A percentile compares a stretch with the other conserved stretches of the same genome.
These are phyloP conservation scores for Euphorbia corollata DNA, from an alignment of 441 rosid genomes.

Conservation along the genomic window DNA sequence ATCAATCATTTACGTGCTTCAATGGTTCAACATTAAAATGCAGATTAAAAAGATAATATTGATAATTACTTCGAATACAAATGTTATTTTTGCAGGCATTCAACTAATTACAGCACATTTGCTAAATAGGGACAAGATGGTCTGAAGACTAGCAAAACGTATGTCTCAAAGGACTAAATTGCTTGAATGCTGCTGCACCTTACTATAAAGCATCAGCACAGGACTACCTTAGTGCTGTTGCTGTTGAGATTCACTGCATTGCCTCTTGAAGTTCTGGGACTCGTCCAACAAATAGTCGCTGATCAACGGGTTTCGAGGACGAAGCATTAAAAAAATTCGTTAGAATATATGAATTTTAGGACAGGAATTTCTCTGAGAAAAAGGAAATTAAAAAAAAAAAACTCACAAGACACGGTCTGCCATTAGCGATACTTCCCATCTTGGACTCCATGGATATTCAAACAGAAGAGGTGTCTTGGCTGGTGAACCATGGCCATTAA, in stretches of 20 bases:
- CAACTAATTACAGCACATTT: neutral
- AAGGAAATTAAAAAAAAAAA: neutral
- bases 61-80: neutral
- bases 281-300: slow-evolving; percentile 72
- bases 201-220: neutral
- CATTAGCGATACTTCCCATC: slow-evolving; percentile 79
- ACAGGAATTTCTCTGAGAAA: neutral
- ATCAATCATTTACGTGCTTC: neutral
- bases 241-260: slow-evolving; percentile 60
- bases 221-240: slow-evolving; percentile 34
- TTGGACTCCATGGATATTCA: slow-evolving; percentile 94
- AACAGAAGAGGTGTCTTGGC: slow-evolving; percentile 49
- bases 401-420: slow-evolving; percentile 77
- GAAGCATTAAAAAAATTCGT: neutral
- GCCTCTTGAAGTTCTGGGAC: slow-evolving; percentile 62
- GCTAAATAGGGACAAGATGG: neutral
- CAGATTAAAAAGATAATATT: neutral
- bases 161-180: neutral
- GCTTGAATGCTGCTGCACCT: neutral
- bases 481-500: slow-evolving; percentile 47
- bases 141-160: neutral
- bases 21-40: neutral
- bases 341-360: too few relatives aligned
- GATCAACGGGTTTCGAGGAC: slow-evolving; percentile 9
- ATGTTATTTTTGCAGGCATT: neutral